Evolutionary conservation across 164 flowering plant genomes (phyloP).

Genomic region (Berberis vulgaris): DNA sequence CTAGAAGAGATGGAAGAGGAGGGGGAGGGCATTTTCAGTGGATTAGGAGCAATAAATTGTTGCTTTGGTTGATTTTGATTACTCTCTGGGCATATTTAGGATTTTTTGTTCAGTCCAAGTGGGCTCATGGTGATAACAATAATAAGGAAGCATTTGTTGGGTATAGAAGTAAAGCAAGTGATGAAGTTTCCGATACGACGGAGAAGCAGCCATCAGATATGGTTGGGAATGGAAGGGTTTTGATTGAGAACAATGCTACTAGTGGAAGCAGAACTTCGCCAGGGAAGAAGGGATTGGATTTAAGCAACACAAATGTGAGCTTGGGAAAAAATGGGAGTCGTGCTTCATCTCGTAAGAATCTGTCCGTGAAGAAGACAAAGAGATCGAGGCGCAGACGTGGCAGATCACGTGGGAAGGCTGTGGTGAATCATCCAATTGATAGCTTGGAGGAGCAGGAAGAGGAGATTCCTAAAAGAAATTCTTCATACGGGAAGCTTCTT

Average conservation of each 20-base stretch:
- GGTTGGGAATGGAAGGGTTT: conserved; percentile 16
- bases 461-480: conserved; percentile 57
- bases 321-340: conserved; percentile 29
- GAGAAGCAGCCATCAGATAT: conserved; percentile 21
- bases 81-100: conserved; percentile 95
- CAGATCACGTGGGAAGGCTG: conserved; percentile 29
- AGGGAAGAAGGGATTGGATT: conserved; percentile 12
- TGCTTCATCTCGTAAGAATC: conserved; percentile 21
- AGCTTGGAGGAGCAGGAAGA: conserved; percentile 40
- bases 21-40: conserved; percentile 27
- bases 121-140: conserved; percentile 79
- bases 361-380: conserved; percentile 32
- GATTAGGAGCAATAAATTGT: conserved; percentile 53
- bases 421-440: conserved; percentile 16
- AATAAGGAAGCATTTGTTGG: conserved; percentile 44
- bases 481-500: conserved; percentile 70
- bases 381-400: conserved; percentile 40
- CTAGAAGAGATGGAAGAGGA: conserved; percentile 56
- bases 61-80: conserved; percentile 80
- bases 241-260: conserved; percentile 17
- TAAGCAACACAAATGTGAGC: conserved; percentile 20
- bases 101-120: conserved; percentile 83
- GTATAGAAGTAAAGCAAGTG: conserved; percentile 33
- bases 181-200: conserved; percentile 10
- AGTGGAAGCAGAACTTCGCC: conserved; percentile 10